A percentile compares a stretch with the other conserved stretches of the same genome.
Evolutionary conservation across 2,329 filamentous ascomycete genomes (phyloP).

Genomic region (Elsinoe australis): DNA sequence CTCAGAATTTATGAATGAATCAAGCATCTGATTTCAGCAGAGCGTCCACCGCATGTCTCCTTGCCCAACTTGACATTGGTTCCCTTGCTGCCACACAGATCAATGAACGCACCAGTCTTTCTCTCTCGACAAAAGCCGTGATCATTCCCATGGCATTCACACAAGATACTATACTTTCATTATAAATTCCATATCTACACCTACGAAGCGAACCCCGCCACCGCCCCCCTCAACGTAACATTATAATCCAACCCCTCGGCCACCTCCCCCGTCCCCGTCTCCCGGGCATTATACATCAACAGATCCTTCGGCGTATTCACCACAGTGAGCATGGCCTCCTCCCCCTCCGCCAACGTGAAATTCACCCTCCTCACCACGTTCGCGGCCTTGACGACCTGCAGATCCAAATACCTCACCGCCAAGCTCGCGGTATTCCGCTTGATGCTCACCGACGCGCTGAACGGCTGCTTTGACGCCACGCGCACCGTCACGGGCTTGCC

Average conservation of each 20-base stretch:
- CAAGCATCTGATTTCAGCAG: too few species aligned
- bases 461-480: constrained; percentile 31
- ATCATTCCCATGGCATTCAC: not conserved
- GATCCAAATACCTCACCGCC: not conserved
- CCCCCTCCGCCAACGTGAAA: constrained; percentile 32
- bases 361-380: constrained; percentile 3
- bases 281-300: constrained; percentile 39
- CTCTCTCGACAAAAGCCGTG: too few species aligned
- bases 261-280: not conserved
- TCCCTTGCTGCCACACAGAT: too few species aligned
- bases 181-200: not conserved
- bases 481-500: constrained; percentile 23
- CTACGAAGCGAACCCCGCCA: not conserved
- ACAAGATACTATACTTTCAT: not conserved
- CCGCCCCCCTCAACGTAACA: not conserved
- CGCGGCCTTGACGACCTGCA: not conserved
- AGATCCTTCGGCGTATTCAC: constrained; percentile 42
- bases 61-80: too few species aligned
- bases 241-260: constrained; percentile 11
- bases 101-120: too few species aligned
- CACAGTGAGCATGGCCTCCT: constrained; percentile 42
- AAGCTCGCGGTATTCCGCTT: constrained; percentile 27
- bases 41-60: too few species aligned
- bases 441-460: constrained; percentile 39
- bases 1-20: too few species aligned